Percentiles rank a stretch among this genome's conserved stretches.
These are phyloP conservation scores for Naganishia albida DNA, from an alignment of 1,284 basidiomycete species.

Conservation along the genomic window DNA sequence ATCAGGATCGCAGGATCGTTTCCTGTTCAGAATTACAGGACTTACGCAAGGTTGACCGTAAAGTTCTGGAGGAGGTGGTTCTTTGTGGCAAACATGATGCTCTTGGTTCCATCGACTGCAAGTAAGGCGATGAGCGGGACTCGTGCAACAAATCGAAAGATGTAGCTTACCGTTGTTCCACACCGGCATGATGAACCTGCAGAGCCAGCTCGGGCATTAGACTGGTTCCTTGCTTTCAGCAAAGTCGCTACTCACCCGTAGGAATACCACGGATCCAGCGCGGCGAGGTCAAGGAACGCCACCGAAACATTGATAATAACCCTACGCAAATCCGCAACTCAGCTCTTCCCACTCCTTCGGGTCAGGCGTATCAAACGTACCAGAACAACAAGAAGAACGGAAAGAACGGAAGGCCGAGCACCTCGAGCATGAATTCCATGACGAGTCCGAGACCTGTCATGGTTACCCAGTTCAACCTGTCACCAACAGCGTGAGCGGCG, in stretches of 20 bases:
- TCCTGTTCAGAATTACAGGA: neutral
- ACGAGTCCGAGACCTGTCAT: slow-evolving; percentile 47
- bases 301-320: slow-evolving; percentile 38
- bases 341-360: neutral
- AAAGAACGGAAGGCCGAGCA: slow-evolving; percentile 44
- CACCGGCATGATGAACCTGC: slow-evolving; percentile 42
- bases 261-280: slow-evolving; percentile 43
- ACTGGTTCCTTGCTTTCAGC: neutral
- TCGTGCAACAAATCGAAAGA: neutral
- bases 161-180: slow-evolving; percentile 43
- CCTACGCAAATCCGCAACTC: slow-evolving; percentile 9
- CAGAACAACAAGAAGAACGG: slow-evolving; percentile 51
- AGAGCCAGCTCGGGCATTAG: neutral
- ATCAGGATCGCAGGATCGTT: neutral
- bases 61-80: slow-evolving; percentile 49
- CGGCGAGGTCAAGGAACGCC: slow-evolving; percentile 44
- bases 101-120: slow-evolving; percentile 44
- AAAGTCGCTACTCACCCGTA: slow-evolving; percentile 40
- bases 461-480: slow-evolving; percentile 41
- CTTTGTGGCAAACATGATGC: slow-evolving; percentile 46
- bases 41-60: slow-evolving; percentile 45
- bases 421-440: slow-evolving; percentile 47
- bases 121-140: neutral
- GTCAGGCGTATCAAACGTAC: slow-evolving; percentile 34
- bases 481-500: neutral